Evolutionary conservation across 805 yeast species (phyloP), one percentile per base, ranked within the genome.

Genomic region (Cyberlindnera euphorbiiphila): DNA sequence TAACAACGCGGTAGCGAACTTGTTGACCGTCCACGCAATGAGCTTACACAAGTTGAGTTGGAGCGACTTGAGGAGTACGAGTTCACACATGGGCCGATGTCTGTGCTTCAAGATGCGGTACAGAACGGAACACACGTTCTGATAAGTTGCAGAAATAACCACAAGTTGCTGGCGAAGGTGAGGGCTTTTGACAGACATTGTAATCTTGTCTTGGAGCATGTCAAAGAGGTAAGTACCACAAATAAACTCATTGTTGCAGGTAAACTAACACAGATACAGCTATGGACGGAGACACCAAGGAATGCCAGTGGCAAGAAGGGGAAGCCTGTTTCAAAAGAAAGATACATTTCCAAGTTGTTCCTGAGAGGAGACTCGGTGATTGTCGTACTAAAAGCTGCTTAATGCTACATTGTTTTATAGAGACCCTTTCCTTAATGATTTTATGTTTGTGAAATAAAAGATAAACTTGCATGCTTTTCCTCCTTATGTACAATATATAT

Each of bases 141-240:
- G 41, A 84, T 93, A 43, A 85, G 96, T 15, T 75, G 95, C 43
- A 74, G 99, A 55, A 93, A 93, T 60, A 89, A 91, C 60, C 96
- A 89, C 57, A 93, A 93, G 62, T 69, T 93, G 27, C 73, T 93
- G 21, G 96, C 89, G 2, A 78, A 85, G 48, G 93, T 93, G 34
- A 85, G 85, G 55, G 97, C 98, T 0, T 93, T 88, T 60, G 99
- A 93, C 59, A 79, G 96, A 56, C 99, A 93, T 62, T 83, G 96
- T 46, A 93, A 93, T 61, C 76, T 93, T 84, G 81, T 93, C 9
- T 66, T 93, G 42, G 96, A 86, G 54, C 86, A 88, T 52, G 97
- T 91, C 24, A 87, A 85, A 59, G 98, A 93, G 56, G 41, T 42
- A 19, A 27, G 46, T 34, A 15, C 21, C 18, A 15, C 13, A 16